These are phyloP conservation scores for Paramarasmius palmivorus DNA, from an alignment of 1,284 basidiomycete species.

Conservation along the genomic window DNA sequence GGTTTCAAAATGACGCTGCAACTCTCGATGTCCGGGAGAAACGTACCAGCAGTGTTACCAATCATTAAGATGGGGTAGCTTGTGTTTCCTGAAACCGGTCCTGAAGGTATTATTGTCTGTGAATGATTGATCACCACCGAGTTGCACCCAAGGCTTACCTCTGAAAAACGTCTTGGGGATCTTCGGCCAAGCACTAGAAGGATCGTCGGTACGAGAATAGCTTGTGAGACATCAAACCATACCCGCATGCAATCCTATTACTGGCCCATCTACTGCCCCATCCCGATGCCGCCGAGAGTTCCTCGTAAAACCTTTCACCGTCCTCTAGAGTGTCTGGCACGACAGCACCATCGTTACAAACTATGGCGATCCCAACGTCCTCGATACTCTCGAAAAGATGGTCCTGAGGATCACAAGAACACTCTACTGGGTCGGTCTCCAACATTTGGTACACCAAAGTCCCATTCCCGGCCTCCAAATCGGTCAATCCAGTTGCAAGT, in stretches of 20 bases:
- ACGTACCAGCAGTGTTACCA: slow-evolving; percentile 19
- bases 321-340: slow-evolving; percentile 29
- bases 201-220: not conserved
- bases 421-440: not conserved
- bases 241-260: not conserved
- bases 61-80: slow-evolving; percentile 21
- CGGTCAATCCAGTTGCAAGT: slow-evolving; percentile 37
- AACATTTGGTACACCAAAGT: slow-evolving; percentile 26
- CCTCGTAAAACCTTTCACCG: slow-evolving; percentile 28
- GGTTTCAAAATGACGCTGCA: not conserved
- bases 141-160: slow-evolving; percentile 19
- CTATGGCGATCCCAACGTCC: slow-evolving; percentile 31
- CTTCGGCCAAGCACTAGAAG: slow-evolving; percentile 3
- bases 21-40: not conserved
- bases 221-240: not conserved
- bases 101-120: slow-evolving; percentile 2
- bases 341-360: slow-evolving; percentile 41
- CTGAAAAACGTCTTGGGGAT: slow-evolving; percentile 30
- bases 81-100: slow-evolving; percentile 21
- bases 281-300: slow-evolving; percentile 13
- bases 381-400: slow-evolving; percentile 28
- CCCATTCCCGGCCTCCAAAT: slow-evolving; percentile 36
- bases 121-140: not conserved
- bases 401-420: slow-evolving; percentile 4
- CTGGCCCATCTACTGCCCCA: not conserved